Percentiles rank a stretch among this genome's conserved stretches.
phyloP scores from a whole-genome alignment of 495 filamentous ascomycete species.

The Durotheca rogersii region DNA sequence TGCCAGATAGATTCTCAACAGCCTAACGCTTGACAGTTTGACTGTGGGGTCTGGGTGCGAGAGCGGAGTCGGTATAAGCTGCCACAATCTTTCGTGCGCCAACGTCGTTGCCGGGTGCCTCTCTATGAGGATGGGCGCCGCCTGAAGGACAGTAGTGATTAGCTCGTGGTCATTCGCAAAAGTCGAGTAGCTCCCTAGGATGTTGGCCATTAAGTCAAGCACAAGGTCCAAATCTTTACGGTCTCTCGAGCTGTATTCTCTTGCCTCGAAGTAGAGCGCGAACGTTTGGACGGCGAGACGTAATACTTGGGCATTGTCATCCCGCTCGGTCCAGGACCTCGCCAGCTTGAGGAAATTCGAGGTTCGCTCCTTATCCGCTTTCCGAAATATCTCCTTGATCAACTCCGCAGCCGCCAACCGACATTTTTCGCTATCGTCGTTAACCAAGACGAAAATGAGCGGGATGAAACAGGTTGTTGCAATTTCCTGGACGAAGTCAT shows the following conservation, averaged over 20 bases:
- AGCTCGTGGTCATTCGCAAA: conserved; percentile 65
- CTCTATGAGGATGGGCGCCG: conserved; percentile 66
- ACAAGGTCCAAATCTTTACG: conserved; percentile 59
- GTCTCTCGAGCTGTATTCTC: conserved; percentile 54
- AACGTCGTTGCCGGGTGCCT: conserved; percentile 63
- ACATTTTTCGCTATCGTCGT: conserved; percentile 85
- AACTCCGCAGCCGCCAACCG: conserved; percentile 78
- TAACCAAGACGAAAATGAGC: conserved; percentile 77
- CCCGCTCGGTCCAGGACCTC: conserved; percentile 73
- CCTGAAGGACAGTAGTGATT: conserved; percentile 71
- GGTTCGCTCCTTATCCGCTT: conserved; percentile 70
- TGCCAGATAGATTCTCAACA: conserved; percentile 74
- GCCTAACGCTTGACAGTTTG: conserved; percentile 70
- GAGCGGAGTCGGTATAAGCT: conserved; percentile 60
- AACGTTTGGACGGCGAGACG: conserved; percentile 77
- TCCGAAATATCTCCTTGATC: conserved; percentile 74
- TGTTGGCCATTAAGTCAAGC: conserved; percentile 43
- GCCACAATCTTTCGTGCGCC: conserved; percentile 64
- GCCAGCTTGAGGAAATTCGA: conserved; percentile 67
- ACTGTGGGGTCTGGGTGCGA: conserved; percentile 73
- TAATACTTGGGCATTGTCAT: conserved; percentile 65
- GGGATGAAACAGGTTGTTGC: conserved; percentile 81
- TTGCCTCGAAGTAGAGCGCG: conserved; percentile 75
- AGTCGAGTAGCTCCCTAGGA: conserved; percentile 48
- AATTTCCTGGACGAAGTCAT: conserved; percentile 79